A percentile compares a stretch with the other conserved stretches of the same genome.
Conservation (phyloP, 345 rosid species). For the Salix exigua region DNA sequence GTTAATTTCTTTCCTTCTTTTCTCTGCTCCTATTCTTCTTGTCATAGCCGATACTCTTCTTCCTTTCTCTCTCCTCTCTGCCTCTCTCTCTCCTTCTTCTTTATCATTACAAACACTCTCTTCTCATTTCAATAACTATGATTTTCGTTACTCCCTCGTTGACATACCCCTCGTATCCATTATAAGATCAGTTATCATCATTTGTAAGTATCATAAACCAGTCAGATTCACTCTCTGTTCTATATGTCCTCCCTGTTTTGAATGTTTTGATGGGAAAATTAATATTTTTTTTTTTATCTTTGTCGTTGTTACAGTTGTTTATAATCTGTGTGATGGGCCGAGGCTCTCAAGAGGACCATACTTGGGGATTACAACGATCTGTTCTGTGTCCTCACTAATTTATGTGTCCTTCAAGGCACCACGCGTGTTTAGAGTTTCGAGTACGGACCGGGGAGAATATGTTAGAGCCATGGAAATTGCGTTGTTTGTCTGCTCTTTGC, state of each 20-base stretch:
- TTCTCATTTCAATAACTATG: conserved; percentile 43
- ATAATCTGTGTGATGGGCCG: conserved; percentile 84
- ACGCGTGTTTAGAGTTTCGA: conserved; percentile 49
- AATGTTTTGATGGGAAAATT: neutral
- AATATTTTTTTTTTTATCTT: neutral
- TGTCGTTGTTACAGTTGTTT: conserved; percentile 49
- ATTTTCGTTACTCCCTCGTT: conserved; percentile 74
- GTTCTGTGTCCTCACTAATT: conserved; percentile 63
- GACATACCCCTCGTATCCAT: conserved; percentile 79
- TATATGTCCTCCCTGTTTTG: neutral
- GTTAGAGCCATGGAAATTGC: conserved; percentile 58
- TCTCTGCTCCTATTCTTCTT: conserved; percentile 81
- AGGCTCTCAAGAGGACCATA: conserved; percentile 74
- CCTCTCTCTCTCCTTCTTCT: conserved; percentile 43
- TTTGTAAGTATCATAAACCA: conserved; percentile 51
- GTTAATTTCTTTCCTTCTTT: conserved; percentile 68
- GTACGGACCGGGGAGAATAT: conserved; percentile 38
- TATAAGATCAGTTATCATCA: conserved; percentile 71
- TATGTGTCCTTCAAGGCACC: conserved; percentile 77
- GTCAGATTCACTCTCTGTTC: neutral
- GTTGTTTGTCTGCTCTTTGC: conserved; percentile 58
- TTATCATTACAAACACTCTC: conserved; percentile 27
- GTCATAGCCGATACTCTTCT: conserved; percentile 71
- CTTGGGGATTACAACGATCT: conserved; percentile 58
- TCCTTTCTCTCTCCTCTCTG: conserved; percentile 77